A percentile compares a stretch with the other conserved stretches of the same genome.
These are phyloP conservation scores for Thalassiosira exigua DNA, from an alignment of 352 stramenopile species.

Conservation along the genomic window DNA sequence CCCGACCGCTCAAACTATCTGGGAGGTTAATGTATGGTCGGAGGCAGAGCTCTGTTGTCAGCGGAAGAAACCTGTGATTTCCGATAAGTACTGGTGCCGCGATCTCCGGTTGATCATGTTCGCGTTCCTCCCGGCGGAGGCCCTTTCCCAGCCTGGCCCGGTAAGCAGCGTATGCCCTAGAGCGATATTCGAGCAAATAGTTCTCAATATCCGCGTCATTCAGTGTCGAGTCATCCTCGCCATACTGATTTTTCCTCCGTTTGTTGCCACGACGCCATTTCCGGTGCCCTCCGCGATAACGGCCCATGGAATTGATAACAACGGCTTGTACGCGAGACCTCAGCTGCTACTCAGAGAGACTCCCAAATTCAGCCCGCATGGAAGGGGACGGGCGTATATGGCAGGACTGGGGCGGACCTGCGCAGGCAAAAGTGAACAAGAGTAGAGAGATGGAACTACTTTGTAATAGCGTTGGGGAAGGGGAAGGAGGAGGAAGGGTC, in stretches of 20 bases:
- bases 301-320: too few species aligned
- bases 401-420: too few species aligned
- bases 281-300: constrained; percentile 26
- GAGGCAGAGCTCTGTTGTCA: constrained; percentile 54
- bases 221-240: constrained; percentile 5
- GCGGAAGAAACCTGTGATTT: constrained; percentile 53
- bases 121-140: neutral
- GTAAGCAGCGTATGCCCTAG: constrained; percentile 29
- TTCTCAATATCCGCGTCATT: constrained; percentile 47
- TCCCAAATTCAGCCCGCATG: too few species aligned
- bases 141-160: constrained; percentile 4
- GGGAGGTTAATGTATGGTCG: constrained; percentile 72
- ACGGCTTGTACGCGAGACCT: too few species aligned
- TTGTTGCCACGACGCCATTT: neutral
- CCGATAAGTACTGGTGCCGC: constrained; percentile 49
- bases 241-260: constrained; percentile 12
- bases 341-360: too few species aligned
- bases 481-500: too few species aligned
- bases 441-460: too few species aligned
- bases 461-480: too few species aligned
- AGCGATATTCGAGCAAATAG: constrained; percentile 52
- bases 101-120: neutral
- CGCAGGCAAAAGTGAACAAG: too few species aligned
- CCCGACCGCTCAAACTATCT: constrained; percentile 56
- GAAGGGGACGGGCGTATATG: too few species aligned